Conservation (phyloP, 805 yeast species). For the Starmerella geochares region DNA sequence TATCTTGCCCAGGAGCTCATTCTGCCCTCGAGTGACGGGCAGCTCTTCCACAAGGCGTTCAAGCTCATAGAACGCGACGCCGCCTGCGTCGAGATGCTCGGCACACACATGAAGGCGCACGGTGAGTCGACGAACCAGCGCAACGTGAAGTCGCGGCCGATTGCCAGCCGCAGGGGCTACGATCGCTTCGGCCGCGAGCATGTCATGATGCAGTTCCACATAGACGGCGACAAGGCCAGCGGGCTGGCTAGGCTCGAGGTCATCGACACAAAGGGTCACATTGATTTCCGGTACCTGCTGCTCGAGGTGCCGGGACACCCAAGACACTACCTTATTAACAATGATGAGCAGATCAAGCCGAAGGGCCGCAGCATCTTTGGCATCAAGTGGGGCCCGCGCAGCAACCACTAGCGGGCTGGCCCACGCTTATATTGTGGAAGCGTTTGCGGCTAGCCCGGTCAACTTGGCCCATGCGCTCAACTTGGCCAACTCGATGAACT, state of each 20-base stretch:
- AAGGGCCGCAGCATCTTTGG: slow-evolving; percentile 45
- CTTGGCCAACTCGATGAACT: too few relatives aligned
- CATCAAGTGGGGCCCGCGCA: slow-evolving; percentile 68
- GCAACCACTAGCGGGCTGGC: not conserved
- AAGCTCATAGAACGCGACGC: slow-evolving; percentile 60
- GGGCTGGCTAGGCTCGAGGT: slow-evolving; percentile 78
- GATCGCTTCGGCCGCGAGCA: slow-evolving; percentile 75
- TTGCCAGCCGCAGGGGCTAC: slow-evolving; percentile 46
- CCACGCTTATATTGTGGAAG: too few relatives aligned
- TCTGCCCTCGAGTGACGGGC: slow-evolving; percentile 85
- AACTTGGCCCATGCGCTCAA: too few relatives aligned
- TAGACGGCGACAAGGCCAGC: slow-evolving; percentile 54
- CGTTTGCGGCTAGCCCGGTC: too few relatives aligned
- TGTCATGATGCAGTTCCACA: slow-evolving; percentile 73
- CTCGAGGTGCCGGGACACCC: slow-evolving; percentile 64
- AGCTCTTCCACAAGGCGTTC: slow-evolving; percentile 79
- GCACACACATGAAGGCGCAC: slow-evolving; percentile 64
- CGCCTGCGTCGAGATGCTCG: slow-evolving; percentile 47
- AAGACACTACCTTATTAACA: slow-evolving; percentile 51
- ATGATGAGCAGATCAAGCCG: slow-evolving; percentile 38
- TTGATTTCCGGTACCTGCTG: slow-evolving; percentile 59
- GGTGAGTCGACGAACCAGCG: slow-evolving; percentile 58
- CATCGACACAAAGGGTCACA: slow-evolving; percentile 40
- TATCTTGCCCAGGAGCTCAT: slow-evolving; percentile 68
- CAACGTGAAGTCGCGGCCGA: slow-evolving; percentile 85